Percentiles rank a stretch among this genome's conserved stretches.
Conservation (phyloP, 805 yeast species). For the Jamesozyma gamospora region DNA sequence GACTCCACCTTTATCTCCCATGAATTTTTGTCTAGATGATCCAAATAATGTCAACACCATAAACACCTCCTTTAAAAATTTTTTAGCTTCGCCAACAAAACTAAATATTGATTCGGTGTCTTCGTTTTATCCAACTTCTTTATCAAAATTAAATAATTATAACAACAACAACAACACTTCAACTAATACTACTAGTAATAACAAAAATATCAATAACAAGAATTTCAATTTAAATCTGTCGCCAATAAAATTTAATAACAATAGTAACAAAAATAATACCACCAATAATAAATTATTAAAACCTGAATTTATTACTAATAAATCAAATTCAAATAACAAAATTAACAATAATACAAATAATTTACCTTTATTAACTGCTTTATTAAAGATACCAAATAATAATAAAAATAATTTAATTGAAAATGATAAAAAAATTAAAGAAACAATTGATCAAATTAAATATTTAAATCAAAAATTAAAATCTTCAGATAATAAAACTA, state of each 20-base stretch:
- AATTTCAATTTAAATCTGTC: slow-evolving; percentile 2
- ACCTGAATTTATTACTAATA: too few species aligned
- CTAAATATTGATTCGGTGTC: slow-evolving; percentile 15
- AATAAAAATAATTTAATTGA: not conserved
- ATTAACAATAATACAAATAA: not conserved
- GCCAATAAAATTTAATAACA: too few species aligned
- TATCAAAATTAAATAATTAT: slow-evolving; percentile 25
- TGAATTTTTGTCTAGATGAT: slow-evolving; percentile 22
- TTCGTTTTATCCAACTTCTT: slow-evolving; percentile 23
- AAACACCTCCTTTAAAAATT: slow-evolving; percentile 9
- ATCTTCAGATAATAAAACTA: not conserved
- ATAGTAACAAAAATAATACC: too few species aligned
- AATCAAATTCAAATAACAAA: too few species aligned
- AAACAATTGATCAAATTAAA: slow-evolving; percentile 17
- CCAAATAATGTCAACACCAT: slow-evolving; percentile 6
- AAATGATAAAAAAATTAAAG: slow-evolving; percentile 5
- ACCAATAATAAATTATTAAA: too few species aligned
- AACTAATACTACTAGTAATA: slow-evolving; percentile 1
- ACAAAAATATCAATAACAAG: slow-evolving; percentile 7
- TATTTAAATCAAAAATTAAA: slow-evolving; percentile 1
- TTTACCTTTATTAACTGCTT: slow-evolving; percentile 18
- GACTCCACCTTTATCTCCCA: slow-evolving; percentile 24
- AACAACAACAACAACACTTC: slow-evolving; percentile 3
- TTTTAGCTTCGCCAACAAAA: slow-evolving; percentile 23
- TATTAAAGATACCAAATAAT: slow-evolving; percentile 9